Percentiles rank a stretch among this genome's conserved stretches.
phyloP scores from a whole-genome alignment of 2,329 filamentous ascomycete genomes.

The Aspergillus fijiensis region DNA sequence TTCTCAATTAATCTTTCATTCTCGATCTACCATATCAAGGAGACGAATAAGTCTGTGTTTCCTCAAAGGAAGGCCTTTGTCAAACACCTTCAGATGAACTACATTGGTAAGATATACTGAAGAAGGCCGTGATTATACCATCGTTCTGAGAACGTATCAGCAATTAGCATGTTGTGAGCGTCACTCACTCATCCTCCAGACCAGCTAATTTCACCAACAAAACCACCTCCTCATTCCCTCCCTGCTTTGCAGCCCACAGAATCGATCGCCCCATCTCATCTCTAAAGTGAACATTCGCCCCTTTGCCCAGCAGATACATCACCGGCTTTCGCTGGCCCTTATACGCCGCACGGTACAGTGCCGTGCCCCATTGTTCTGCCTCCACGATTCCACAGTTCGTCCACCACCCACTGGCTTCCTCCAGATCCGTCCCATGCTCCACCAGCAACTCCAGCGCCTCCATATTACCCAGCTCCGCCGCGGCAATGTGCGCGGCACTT shows the following conservation, averaged over 20 bases:
- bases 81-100: no score
- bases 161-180: no score
- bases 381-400: not conserved
- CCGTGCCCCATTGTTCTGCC: not conserved
- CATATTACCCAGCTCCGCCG: not conserved
- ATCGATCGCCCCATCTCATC: not conserved
- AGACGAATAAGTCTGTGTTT: no score
- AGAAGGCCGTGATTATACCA: no score
- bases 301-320: not conserved
- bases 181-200: not conserved
- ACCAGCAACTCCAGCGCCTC: not conserved
- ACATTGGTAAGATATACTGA: no score
- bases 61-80: no score
- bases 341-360: not conserved
- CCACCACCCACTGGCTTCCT: not conserved
- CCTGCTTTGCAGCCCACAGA: not conserved
- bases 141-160: no score
- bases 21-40: no score
- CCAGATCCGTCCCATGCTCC: not conserved
- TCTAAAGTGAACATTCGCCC: not conserved
- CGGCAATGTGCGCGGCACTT: not conserved
- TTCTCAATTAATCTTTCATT: no score
- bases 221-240: not conserved
- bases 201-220: not conserved
- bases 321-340: not conserved